Evolutionary conservation across 2,329 filamentous ascomycete genomes (phyloP), one percentile per base, ranked within the genome.

Genomic region (Neofusicoccum cordaticola): DNA sequence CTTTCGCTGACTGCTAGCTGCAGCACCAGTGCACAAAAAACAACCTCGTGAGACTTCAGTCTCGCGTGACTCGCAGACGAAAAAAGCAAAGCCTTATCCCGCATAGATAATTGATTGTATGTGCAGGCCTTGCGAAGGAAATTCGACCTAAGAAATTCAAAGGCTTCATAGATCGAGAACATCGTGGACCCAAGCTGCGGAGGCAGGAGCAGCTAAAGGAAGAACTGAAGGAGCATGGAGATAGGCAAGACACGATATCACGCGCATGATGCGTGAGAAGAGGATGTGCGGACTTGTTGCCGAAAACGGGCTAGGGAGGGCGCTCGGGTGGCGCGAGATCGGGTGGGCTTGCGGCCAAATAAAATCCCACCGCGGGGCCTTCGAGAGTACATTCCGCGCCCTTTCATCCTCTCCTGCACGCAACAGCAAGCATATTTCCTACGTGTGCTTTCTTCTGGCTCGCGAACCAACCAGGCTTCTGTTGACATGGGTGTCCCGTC

Each of bases 401-500:
- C 12, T 9, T 13, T 11, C 42, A 6, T 35, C 12, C 22, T 47
- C 42, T 17, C 15, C 48, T 19, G 15, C 31, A n/a, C 39, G 39
- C 53, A 11, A 15, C 11, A 34, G 13, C 22, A 37, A 22, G n/a
- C 17, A 19, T 42, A 3, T 17, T 3, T 27, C 12, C 42, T 47
- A 9, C 41, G 12, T 12, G n/a, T 2, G 15, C 13, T 19, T 37
- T 41, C 19, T 45, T 58, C 42, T 8, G 8, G 22, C 6, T 34
- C 22, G 22, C 37, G 27, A 17, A 22, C 9, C 12, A 13, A 9
- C 42, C 41, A 31, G n/a, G 12, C 9, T n/a, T 37, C 56, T 47
- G 56, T 31, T 42, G 31, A 45, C 65, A 95, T 94, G 91, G 90
- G 90, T 19, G 84, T 88, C 69, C 90, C 90, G 65, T 93, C 91